Base-by-base conservation (phyloP, 768 basidiomycete genomes). In the Pholiota microspora region DNA sequence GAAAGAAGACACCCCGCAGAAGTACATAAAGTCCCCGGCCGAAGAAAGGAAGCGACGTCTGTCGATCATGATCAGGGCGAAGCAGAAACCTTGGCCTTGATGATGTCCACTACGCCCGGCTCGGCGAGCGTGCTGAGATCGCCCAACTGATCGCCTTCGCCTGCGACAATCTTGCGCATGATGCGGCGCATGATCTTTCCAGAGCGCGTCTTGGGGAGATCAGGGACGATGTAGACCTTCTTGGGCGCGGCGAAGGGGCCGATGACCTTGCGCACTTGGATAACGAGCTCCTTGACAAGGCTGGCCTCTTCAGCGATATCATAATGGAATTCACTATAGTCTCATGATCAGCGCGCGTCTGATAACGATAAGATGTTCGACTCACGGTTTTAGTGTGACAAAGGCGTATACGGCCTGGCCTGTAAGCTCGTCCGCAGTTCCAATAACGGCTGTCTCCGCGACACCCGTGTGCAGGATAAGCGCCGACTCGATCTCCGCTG, bases 121-220 rank as follows among this genome's bases (percentile, higher is more conserved):
- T 98, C 94, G 2, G 93, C 95, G 45, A 96, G 79, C 6, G 96
- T 98, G 60, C 88, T 91, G 32, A 98, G 81, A 73, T 98, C 96
- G 46, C 96, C 96, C 36, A 98, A 84, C 70, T 97, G 91, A 69
- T 99, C 96, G 7, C 85, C 92, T 69, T 98, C 94, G 35, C 92
- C 92, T 0, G 89, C 89, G 45, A 93, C 90, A 66, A 98, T 92
- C 83, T 98, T 98, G 65, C 97, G 85, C 83, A 98, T 84, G 59
- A 97, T 91, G 49, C 96, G 84, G 42, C 96, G 85, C 90, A 98
- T 95, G 70, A 94, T 93, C 89, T 98, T 98, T 38, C 95, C 95
- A 13, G 88, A 91, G 45, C 96, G 80, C 29, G 96, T 98, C 84
- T 97, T 97, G 32, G 95, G 95, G 51, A 97, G 75, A 71, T 96